phyloP scores from a whole-genome alignment of 306 rosid genomes.

The Ormosia semicastrata region DNA sequence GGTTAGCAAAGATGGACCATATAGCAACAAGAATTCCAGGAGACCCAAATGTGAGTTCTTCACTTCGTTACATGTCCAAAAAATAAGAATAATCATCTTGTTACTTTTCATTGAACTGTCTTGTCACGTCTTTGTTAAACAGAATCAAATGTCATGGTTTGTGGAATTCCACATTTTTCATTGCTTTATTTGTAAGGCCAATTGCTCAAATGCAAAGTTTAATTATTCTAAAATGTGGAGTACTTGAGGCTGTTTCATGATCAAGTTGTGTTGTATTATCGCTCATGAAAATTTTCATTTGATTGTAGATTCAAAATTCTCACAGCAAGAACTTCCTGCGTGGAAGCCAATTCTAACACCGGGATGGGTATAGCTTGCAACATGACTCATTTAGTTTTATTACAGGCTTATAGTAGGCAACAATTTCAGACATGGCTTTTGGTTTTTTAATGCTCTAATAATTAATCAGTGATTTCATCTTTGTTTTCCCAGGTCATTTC shows the following conservation, averaged over 20 bases:
- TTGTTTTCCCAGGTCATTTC: conserved; percentile 31
- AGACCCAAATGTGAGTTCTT: conserved; percentile 34
- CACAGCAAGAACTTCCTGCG: conserved; percentile 54
- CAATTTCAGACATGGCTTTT: background rate
- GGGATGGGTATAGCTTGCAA: conserved; percentile 36
- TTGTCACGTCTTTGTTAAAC: background rate
- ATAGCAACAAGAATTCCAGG: conserved; percentile 17
- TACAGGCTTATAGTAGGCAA: background rate
- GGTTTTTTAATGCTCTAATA: background rate
- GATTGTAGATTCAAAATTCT: conserved; percentile 39
- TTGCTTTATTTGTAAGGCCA: background rate
- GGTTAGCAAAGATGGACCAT: background rate
- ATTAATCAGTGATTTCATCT: background rate
- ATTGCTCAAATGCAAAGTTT: background rate
- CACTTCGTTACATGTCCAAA: background rate
- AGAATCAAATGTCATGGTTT: background rate
- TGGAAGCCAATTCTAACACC: conserved; percentile 55
- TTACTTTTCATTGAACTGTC: background rate
- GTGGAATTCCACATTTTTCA: background rate
- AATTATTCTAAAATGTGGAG: background rate
- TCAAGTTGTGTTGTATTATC: background rate
- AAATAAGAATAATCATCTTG: background rate
- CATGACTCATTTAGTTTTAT: background rate
- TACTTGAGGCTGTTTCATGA: background rate
- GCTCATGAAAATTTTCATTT: background rate